phyloP scores from a whole-genome alignment of 345 rosid species.

The Eutrema heterophyllum region DNA sequence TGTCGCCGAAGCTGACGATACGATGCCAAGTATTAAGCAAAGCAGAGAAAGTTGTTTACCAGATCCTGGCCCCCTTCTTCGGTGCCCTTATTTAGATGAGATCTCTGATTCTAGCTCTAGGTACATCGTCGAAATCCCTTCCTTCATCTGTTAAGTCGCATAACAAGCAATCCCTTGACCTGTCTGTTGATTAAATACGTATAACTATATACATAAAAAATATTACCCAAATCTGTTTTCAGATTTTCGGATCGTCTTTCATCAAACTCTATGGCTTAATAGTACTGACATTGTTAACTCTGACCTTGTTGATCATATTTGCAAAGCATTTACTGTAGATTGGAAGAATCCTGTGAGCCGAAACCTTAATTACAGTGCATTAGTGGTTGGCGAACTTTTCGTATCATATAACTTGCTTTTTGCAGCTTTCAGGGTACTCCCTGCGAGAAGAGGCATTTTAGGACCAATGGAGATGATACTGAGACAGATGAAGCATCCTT shows the following conservation, averaged over 20 bases:
- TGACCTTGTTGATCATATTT: background rate
- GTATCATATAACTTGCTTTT: constrained; percentile 10
- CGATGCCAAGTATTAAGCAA: constrained; percentile 42
- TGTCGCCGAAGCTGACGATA: constrained; percentile 36
- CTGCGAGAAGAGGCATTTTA: constrained; percentile 54
- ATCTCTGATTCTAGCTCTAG: constrained; percentile 78
- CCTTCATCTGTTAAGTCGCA: background rate
- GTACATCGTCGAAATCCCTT: constrained; percentile 32
- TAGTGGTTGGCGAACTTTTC: background rate
- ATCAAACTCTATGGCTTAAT: background rate
- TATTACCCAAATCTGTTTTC: background rate
- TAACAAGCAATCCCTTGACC: background rate
- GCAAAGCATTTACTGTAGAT: background rate
- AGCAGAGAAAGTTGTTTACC: constrained; percentile 48
- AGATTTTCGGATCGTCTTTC: background rate
- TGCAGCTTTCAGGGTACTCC: constrained; percentile 82
- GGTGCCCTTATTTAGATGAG: constrained; percentile 65
- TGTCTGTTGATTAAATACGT: background rate
- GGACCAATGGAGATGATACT: constrained; percentile 62
- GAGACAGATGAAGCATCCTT: constrained; percentile 79
- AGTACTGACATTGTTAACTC: background rate
- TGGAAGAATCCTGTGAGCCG: background rate
- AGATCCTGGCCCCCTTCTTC: constrained; percentile 53
- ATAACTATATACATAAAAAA: background rate
- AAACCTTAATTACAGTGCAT: background rate